Evolutionary conservation across 768 basidiomycete species (phyloP), one percentile per base, ranked within the genome.

Genomic region (Psilocybe tampanensis): DNA sequence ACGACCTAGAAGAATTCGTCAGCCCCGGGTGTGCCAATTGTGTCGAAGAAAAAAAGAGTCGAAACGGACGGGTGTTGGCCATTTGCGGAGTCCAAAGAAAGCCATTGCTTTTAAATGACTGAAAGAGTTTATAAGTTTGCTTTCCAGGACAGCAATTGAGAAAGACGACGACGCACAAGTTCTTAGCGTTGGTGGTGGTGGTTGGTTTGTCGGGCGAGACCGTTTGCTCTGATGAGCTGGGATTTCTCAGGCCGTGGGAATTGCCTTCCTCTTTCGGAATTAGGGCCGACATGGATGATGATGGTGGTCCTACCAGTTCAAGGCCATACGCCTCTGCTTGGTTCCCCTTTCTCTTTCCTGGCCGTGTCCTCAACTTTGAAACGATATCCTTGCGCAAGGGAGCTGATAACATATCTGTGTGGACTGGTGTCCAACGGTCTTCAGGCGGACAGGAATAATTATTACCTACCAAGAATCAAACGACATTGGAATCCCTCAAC

Each of bases 21-120:
- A 58, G 23, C 34, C n/a, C 19, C 36, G 26, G 34, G 48, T 26
- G 26, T 17, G 45, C 44, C 11, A 23, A 41, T 9, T n/a, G 21
- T 18, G 39, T 26, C 34, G 21, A 56, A 53, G 45, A 60, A 58
- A n/a, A 64, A 53, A 66, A 61, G 29, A 29, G 29, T n/a, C 29
- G 9, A 29, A 58, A 83, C 86, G 72, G 76, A 80, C 89, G 55
- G 89, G 89, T 64, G 87, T 88, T 58, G 88, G 81, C 86, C 86
- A 92, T 76, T 89, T 89, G 74, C 89, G 88, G 63, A 89, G 77
- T 76, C 88, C 89, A 65, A 92, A 75, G 80, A 90, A 88, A 66
- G 84, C 81, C 88, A 90, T 90, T 61, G 68, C 60, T 68, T 65
- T 64, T 58, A 45, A 48, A 44, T 55, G 26, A 60, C 47, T 43